phyloP scores from a whole-genome alignment of 257 asterid species.

The Fraxinus quadrangulata region DNA sequence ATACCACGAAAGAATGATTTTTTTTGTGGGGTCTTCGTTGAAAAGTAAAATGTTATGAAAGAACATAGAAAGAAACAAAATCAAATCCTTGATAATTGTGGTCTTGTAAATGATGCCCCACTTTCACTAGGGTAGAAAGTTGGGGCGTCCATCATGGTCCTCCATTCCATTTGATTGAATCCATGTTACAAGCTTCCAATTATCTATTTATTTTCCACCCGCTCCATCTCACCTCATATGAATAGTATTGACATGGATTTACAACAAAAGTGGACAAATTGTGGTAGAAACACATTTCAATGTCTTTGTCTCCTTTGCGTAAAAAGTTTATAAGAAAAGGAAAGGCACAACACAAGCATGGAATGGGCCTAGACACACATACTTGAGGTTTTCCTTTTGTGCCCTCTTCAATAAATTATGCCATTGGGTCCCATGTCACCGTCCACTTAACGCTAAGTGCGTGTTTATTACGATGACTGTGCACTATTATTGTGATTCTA shows the following conservation, averaged over 20 bases:
- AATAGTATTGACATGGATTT: neutral
- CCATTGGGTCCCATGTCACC: neutral
- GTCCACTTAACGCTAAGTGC: neutral
- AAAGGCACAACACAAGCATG: slow-evolving; percentile 1
- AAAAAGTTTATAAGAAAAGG: neutral
- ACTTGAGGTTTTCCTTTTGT: neutral
- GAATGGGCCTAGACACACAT: neutral
- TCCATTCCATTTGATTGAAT: neutral
- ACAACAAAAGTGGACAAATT: neutral
- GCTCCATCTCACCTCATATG: neutral
- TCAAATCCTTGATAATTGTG: slow-evolving; percentile 11
- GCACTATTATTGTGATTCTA: neutral
- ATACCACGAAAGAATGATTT: slow-evolving; percentile 1
- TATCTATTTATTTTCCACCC: neutral
- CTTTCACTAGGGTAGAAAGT: neutral
- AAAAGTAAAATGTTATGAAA: slow-evolving; percentile 4
- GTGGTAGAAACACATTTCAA: neutral
- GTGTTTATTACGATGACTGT: neutral
- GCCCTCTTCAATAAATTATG: neutral
- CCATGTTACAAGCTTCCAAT: slow-evolving; percentile 7
- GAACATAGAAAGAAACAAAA: slow-evolving; percentile 5
- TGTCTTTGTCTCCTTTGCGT: neutral
- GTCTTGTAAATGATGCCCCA: neutral
- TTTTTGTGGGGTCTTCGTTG: neutral
- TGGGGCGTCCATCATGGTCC: slow-evolving; percentile 1